Conservation (phyloP, 768 basidiomycete species). For the Amanita brunnescens region DNA sequence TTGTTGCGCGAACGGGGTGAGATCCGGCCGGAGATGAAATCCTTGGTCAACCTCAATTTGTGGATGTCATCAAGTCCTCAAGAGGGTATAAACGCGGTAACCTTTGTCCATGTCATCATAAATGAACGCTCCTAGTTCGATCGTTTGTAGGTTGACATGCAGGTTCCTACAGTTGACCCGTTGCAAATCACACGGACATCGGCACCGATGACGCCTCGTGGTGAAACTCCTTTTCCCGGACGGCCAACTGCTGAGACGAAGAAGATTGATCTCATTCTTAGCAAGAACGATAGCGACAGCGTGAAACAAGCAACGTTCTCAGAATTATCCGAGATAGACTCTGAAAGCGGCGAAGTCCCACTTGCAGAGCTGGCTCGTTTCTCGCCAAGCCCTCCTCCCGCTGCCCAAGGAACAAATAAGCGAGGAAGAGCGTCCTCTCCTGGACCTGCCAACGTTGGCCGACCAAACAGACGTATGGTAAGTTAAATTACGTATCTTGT, state of each 20-base stretch:
- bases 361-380: slow-evolving; percentile 16
- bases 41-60: slow-evolving; percentile 31
- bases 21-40: slow-evolving; percentile 16
- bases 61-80: slow-evolving; percentile 31
- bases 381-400: slow-evolving; percentile 3
- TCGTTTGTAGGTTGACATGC: slow-evolving; percentile 2
- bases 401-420: slow-evolving; percentile 8
- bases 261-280: not conserved
- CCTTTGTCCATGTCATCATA: not conserved
- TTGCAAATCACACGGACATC: not conserved
- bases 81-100: slow-evolving; percentile 9
- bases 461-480: slow-evolving; percentile 4
- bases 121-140: not conserved
- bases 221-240: not conserved
- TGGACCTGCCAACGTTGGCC: not conserved
- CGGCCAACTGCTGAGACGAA: not conserved
- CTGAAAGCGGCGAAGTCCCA: slow-evolving; percentile 17
- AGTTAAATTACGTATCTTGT: not conserved
- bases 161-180: slow-evolving; percentile 2
- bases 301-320: slow-evolving; percentile 6
- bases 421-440: slow-evolving; percentile 12
- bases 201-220: not conserved
- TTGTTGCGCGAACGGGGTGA: slow-evolving; percentile 31
- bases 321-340: slow-evolving; percentile 12
- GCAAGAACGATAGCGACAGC: not conserved